phyloP scores from a whole-genome alignment of 148 eudicot species.

The Cornus controversa region DNA sequence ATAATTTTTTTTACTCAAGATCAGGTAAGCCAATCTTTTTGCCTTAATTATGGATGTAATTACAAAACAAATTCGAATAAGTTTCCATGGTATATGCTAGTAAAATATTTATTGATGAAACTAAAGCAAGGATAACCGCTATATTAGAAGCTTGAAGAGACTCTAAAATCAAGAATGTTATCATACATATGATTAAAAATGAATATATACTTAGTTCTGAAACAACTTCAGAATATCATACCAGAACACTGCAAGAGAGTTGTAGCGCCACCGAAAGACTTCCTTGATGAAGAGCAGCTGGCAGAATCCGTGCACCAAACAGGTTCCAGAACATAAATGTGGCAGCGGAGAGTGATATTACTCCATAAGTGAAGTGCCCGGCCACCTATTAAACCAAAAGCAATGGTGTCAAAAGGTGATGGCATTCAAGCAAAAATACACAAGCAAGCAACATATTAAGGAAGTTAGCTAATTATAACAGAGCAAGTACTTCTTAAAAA shows the following conservation, averaged over 20 bases:
- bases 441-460: not conserved
- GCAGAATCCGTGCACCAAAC: conserved; percentile 69
- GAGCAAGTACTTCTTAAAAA: not conserved
- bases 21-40: too few species aligned
- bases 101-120: too few species aligned
- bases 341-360: conserved; percentile 94
- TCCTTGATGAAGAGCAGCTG: conserved; percentile 69
- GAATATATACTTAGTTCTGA: not conserved
- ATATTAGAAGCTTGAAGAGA: not conserved
- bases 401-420: conserved; percentile 7
- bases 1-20: too few species aligned
- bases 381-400: conserved; percentile 53
- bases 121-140: too few species aligned
- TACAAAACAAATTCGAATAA: too few species aligned
- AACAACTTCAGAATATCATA: conserved; percentile 16
- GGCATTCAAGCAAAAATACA: not conserved
- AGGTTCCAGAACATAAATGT: conserved; percentile 92
- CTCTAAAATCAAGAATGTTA: too few species aligned
- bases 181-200: too few species aligned
- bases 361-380: conserved; percentile 93
- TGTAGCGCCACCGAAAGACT: conserved; percentile 85
- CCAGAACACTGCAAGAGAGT: conserved; percentile 96
- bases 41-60: too few species aligned
- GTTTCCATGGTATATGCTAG: too few species aligned
- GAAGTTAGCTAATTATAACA: not conserved